phyloP scores from a whole-genome alignment of 2,329 filamentous ascomycete species.

The Colletotrichum coccodes region DNA sequence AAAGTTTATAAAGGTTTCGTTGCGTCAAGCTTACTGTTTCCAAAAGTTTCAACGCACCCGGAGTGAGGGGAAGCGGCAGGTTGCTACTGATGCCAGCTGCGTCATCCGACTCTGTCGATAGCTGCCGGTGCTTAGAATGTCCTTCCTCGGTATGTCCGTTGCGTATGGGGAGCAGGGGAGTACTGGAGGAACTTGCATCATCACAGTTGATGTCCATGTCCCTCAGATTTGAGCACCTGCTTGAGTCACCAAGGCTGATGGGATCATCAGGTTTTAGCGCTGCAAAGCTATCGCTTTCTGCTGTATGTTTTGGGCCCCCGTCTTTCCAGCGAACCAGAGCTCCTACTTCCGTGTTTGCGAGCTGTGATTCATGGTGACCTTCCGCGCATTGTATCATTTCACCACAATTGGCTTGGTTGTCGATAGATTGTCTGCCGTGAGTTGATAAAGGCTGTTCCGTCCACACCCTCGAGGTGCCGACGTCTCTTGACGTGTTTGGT shows the following conservation, averaged over 20 bases:
- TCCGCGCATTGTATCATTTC: not conserved
- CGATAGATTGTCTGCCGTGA: not conserved
- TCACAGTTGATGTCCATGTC: not conserved
- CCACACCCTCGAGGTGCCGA: too few species aligned
- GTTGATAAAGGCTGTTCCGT: not conserved
- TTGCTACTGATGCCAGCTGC: accelerated
- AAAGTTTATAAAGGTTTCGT: too few species aligned
- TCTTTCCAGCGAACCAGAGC: not conserved
- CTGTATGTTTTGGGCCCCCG: too few species aligned
- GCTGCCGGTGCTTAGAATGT: too few species aligned
- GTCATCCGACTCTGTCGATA: not conserved
- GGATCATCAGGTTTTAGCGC: not conserved
- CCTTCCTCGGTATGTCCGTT: not conserved
- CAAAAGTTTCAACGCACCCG: not conserved
- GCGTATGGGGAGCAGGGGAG: too few species aligned
- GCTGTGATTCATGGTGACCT: not conserved
- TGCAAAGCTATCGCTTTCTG: not conserved
- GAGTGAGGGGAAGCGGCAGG: not conserved
- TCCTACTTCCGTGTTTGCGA: too few species aligned
- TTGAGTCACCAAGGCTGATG: too few species aligned
- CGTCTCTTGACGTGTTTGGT: not conserved
- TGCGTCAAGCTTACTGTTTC: not conserved
- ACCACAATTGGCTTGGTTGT: not conserved
- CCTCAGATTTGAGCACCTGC: not conserved
- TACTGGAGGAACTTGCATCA: not conserved